A percentile compares a stretch with the other conserved stretches of the same genome.
Conservation (phyloP, 2,329 filamentous ascomycete species). For the Epichloe bromicola region DNA sequence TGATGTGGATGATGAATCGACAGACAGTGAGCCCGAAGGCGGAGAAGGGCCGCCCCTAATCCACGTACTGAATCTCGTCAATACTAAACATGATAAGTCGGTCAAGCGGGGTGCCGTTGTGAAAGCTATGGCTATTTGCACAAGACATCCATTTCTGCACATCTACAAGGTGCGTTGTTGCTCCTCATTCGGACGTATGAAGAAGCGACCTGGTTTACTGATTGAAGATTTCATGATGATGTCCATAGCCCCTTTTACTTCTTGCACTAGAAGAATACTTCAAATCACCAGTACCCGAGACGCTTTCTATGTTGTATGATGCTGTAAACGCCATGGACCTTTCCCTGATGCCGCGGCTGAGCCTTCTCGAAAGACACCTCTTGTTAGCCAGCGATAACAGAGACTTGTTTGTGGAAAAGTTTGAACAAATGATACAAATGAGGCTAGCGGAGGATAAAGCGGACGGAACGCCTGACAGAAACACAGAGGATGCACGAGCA, state of each 20-base stretch:
- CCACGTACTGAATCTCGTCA: conserved; percentile 94
- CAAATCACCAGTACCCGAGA: conserved; percentile 78
- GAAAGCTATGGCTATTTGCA: conserved; percentile 98
- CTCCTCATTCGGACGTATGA: neutral
- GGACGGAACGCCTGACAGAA: conserved; percentile 25
- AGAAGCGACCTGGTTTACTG: neutral
- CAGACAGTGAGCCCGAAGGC: conserved; percentile 51
- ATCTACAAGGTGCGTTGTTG: conserved; percentile 71
- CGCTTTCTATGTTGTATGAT: conserved; percentile 75
- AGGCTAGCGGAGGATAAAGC: conserved; percentile 54
- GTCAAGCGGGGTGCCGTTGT: conserved; percentile 89
- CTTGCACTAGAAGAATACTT: conserved; percentile 95
- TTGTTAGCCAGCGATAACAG: conserved; percentile 85
- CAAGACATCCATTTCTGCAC: conserved; percentile 89
- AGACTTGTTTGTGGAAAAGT: conserved; percentile 95
- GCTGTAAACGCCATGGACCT: conserved; percentile 95
- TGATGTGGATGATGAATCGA: conserved; percentile 40
- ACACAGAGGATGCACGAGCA: conserved; percentile 31
- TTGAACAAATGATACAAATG: conserved; percentile 84
- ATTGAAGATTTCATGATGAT: neutral
- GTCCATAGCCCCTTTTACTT: conserved; percentile 62
- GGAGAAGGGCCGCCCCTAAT: conserved; percentile 83
- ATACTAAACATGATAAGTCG: conserved; percentile 91
- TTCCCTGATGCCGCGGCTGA: conserved; percentile 79
- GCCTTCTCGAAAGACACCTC: conserved; percentile 70